Percentiles rank a stretch among this genome's conserved stretches.
These are phyloP conservation scores for Fraxinus dipetala DNA, from an alignment of 305 asterid species.

Conservation along the genomic window DNA sequence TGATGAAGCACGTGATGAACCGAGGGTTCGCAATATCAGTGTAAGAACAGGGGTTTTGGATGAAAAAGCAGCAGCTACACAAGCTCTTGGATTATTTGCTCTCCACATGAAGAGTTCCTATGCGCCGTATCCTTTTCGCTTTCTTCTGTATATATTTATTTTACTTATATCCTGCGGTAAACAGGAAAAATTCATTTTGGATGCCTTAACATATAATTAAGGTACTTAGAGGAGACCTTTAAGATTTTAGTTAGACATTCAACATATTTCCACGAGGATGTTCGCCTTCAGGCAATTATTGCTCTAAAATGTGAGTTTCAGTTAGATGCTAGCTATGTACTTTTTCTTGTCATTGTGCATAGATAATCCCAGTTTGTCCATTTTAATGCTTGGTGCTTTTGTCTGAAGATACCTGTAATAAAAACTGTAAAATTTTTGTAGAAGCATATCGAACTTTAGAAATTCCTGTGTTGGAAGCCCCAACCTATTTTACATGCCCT, in stretches of 20 bases:
- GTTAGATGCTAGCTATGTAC: conserved; percentile 8
- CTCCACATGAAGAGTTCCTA: conserved; percentile 75
- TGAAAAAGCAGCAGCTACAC: conserved; percentile 99
- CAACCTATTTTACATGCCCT: neutral
- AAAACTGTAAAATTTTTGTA: neutral
- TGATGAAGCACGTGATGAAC: conserved; percentile 96
- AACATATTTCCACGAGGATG: conserved; percentile 92
- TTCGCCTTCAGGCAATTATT: conserved; percentile 89
- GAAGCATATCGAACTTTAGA: neutral
- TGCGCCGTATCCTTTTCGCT: conserved; percentile 82
- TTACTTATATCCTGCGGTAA: neutral
- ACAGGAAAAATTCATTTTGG: conserved; percentile 18
- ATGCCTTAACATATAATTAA: conserved; percentile 50
- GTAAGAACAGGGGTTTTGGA: conserved; percentile 97
- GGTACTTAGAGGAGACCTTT: conserved; percentile 89
- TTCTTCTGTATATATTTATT: neutral
- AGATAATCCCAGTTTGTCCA: conserved; percentile 13
- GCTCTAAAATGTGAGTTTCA: conserved; percentile 74
- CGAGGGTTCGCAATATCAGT: conserved; percentile 92
- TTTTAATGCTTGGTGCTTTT: conserved; percentile 18
- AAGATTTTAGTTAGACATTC: conserved; percentile 83
- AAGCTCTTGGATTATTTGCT: conserved; percentile 96
- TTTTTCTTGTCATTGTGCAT: conserved; percentile 11
- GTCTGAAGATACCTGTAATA: neutral
- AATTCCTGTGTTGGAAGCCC: neutral